Percentiles rank a stretch among this genome's conserved stretches.
These are phyloP conservation scores for Lentinula boryana DNA, from an alignment of 768 basidiomycete species.

Conservation along the genomic window DNA sequence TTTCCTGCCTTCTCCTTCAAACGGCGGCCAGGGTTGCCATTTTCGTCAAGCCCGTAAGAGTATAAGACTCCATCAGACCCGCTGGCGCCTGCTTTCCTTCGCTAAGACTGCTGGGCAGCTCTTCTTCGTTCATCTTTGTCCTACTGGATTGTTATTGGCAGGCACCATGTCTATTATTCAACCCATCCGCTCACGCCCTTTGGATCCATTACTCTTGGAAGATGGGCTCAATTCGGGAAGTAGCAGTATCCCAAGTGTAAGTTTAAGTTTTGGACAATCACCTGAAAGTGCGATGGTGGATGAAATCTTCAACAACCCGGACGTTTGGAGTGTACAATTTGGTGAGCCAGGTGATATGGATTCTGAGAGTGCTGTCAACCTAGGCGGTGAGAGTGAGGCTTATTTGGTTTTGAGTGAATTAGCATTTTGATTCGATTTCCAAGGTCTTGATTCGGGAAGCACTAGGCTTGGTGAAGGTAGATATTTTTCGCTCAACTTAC, in stretches of 20 bases:
- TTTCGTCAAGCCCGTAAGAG: constrained; percentile 17
- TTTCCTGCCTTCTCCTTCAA: background rate
- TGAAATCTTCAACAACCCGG: constrained; percentile 8
- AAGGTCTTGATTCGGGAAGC: background rate
- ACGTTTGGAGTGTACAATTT: constrained; percentile 2
- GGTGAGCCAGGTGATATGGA: background rate
- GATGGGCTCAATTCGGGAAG: constrained; percentile 1
- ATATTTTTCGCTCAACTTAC: background rate
- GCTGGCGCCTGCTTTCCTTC: background rate
- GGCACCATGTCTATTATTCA: background rate
- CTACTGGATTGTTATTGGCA: background rate
- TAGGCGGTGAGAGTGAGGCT: background rate
- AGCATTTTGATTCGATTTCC: background rate
- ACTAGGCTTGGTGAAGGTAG: background rate
- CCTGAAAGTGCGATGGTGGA: constrained; percentile 6
- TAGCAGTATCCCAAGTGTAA: constrained; percentile 1
- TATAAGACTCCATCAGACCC: background rate
- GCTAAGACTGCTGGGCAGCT: constrained; percentile 6
- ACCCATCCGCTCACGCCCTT: background rate
- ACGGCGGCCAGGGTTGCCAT: constrained; percentile 1
- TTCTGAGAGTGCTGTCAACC: background rate
- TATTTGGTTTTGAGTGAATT: background rate
- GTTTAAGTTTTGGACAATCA: background rate
- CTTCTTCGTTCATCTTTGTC: background rate
- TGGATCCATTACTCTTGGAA: constrained; percentile 2